Conservation (phyloP, 805 yeast species). For the Pichia phayaonensis region DNA sequence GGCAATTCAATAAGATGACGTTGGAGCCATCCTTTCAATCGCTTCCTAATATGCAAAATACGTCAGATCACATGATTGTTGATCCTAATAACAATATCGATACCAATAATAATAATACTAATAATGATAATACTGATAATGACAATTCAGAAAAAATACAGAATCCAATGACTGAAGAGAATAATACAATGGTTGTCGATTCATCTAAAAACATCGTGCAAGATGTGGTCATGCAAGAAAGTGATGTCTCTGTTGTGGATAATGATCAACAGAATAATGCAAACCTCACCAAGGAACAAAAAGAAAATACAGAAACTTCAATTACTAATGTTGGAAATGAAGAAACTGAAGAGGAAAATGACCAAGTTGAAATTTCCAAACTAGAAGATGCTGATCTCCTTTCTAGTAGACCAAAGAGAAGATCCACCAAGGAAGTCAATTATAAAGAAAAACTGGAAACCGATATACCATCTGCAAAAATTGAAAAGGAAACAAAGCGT, state of each 20-base stretch:
- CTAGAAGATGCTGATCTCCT: background rate
- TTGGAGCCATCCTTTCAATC: background rate
- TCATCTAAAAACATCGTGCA: background rate
- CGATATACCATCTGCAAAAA: conserved; percentile 14
- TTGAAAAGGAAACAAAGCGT: background rate
- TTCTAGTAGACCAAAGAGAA: conserved; percentile 25
- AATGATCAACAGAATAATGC: background rate
- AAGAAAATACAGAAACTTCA: background rate
- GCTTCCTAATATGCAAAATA: background rate
- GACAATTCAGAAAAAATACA: background rate
- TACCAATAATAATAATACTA: background rate
- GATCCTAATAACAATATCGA: background rate
- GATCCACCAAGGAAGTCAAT: conserved; percentile 26
- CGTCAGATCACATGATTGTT: background rate
- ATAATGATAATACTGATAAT: too few species aligned
- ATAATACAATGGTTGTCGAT: background rate
- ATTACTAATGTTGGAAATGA: background rate
- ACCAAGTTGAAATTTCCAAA: background rate
- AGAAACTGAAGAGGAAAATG: background rate
- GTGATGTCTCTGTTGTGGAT: background rate
- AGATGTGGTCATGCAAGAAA: background rate
- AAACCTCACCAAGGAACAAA: background rate
- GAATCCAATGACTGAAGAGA: background rate
- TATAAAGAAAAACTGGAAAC: conserved; percentile 28
- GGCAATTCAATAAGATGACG: background rate